Conservation (phyloP, 345 rosid species). For the Gossypium ekmanianum region DNA sequence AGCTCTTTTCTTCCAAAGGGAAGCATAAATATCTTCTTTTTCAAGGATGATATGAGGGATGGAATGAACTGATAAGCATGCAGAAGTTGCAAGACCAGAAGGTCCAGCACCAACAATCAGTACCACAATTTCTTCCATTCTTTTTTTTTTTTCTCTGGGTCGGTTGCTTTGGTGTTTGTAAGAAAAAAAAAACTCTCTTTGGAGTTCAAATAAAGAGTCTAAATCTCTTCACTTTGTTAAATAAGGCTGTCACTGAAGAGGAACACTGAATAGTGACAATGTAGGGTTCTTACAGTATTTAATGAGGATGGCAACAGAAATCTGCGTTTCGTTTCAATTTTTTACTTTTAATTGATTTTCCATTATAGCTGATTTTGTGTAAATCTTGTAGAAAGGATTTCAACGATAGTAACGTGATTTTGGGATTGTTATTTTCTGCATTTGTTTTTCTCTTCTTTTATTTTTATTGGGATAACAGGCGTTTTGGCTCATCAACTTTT, state of each 20-base stretch:
- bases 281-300: not conserved
- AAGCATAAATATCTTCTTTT: conserved; percentile 48
- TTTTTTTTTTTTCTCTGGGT: not conserved
- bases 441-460: not conserved
- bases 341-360: not conserved
- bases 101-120: conserved; percentile 64
- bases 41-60: conserved; percentile 49
- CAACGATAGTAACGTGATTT: not conserved
- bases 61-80: conserved; percentile 36
- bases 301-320: not conserved
- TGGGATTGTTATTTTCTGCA: not conserved
- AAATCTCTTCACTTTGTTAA: not conserved
- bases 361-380: not conserved
- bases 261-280: not conserved
- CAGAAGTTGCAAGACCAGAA: conserved; percentile 54
- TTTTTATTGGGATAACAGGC: no score
- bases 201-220: not conserved
- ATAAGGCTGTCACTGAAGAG: not conserved
- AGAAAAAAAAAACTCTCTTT: not conserved
- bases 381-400: not conserved
- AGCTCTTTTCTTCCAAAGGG: conserved; percentile 53
- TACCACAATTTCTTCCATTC: conserved; percentile 28
- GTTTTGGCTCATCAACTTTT: no score
- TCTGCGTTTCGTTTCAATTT: not conserved
- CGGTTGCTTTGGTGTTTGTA: not conserved